These are phyloP conservation scores for Ilex aquifolium DNA, from an alignment of 257 asterid genomes.

Conservation along the genomic window DNA sequence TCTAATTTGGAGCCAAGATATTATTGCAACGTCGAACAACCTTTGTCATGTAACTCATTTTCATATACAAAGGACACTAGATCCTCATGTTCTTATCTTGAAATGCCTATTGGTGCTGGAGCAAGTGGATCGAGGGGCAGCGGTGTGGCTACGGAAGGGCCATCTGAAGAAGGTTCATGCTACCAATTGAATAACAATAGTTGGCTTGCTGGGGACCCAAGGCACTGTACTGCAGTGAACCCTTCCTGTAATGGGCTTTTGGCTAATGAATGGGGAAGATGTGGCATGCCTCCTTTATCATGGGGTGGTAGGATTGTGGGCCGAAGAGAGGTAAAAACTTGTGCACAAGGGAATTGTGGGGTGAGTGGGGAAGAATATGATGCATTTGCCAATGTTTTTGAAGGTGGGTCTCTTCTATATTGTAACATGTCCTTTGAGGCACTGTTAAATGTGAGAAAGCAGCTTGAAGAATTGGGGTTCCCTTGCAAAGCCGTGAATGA, in stretches of 20 bases:
- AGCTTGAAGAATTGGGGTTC: conserved; percentile 94
- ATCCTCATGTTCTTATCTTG: conserved; percentile 55
- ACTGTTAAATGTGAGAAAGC: conserved; percentile 79
- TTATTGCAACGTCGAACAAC: conserved; percentile 31
- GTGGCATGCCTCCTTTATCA: conserved; percentile 61
- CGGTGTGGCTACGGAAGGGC: conserved; percentile 73
- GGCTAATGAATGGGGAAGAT: conserved; percentile 81
- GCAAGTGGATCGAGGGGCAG: conserved; percentile 41
- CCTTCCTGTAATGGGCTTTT: conserved; percentile 50
- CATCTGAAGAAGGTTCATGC: conserved; percentile 85
- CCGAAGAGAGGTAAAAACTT: conserved; percentile 69
- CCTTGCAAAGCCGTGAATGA: conserved; percentile 98
- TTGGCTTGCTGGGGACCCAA: conserved; percentile 74
- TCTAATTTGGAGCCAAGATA: conserved; percentile 45
- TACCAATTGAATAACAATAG: conserved; percentile 58
- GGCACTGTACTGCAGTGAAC: conserved; percentile 50
- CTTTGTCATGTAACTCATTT: conserved; percentile 43
- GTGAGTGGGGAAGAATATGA: conserved; percentile 80
- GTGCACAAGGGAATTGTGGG: conserved; percentile 60
- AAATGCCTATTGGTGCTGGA: conserved; percentile 39
- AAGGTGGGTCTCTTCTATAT: conserved; percentile 84
- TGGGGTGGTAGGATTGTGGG: conserved; percentile 98
- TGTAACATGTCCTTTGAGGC: conserved; percentile 97
- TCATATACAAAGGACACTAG: conserved; percentile 37
- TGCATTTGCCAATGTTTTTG: conserved; percentile 73